Conservation (phyloP, 2,329 filamentous ascomycete genomes). For the Neofusicoccum ribis region DNA sequence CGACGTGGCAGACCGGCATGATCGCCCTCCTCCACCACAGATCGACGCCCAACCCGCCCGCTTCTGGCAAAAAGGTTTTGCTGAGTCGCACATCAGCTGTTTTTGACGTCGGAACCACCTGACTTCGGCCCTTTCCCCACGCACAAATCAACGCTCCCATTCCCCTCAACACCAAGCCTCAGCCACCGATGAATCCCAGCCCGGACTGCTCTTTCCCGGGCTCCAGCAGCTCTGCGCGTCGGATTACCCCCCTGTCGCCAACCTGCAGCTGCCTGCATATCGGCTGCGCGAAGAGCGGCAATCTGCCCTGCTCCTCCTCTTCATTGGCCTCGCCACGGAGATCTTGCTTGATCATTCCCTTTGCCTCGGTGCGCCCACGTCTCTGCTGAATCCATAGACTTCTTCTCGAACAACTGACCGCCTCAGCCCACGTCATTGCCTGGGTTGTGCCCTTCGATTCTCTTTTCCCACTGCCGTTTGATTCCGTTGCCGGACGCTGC, state of each 20-base stretch:
- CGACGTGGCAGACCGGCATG: background rate
- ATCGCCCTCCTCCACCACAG: background rate
- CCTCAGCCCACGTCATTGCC: background rate
- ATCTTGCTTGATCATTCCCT: background rate
- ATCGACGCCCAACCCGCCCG: background rate
- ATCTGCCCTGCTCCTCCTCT: background rate
- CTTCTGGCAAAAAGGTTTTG: background rate
- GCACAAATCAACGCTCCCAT: background rate
- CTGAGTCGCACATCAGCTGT: conserved; percentile 2
- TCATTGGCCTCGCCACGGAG: background rate
- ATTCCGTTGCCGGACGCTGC: background rate
- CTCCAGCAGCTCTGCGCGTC: background rate
- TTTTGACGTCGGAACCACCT: conserved; percentile 7
- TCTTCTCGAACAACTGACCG: conserved; percentile 5
- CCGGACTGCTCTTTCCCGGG: background rate
- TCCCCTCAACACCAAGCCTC: background rate
- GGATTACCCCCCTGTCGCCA: too few relatives aligned
- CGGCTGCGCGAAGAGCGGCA: background rate
- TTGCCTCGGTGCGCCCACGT: background rate
- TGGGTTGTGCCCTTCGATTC: background rate
- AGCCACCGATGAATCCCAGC: background rate
- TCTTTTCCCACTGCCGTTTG: background rate
- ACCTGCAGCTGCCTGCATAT: background rate
- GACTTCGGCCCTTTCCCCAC: conserved; percentile 13
- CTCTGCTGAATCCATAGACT: background rate